Evolutionary conservation across 2,329 filamentous ascomycete genomes (phyloP).

Genomic region (Ophiobolus disseminans): DNA sequence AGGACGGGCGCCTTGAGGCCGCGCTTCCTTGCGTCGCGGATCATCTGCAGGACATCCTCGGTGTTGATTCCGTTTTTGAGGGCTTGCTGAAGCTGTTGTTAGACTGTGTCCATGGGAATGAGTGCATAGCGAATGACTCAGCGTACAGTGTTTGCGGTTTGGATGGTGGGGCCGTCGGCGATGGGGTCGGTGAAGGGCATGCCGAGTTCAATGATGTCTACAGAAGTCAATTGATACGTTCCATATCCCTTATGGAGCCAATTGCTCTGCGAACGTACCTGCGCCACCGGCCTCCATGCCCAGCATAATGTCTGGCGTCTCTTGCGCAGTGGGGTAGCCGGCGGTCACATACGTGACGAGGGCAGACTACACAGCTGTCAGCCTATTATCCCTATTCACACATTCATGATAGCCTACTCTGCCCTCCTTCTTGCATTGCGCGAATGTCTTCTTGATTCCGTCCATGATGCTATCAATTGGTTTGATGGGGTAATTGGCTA

Average conservation of each 20-base stretch:
- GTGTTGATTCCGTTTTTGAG: slow-evolving; percentile 89
- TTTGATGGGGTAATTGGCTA: not conserved
- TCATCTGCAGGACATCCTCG: slow-evolving; percentile 78
- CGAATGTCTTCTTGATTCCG: slow-evolving; percentile 58
- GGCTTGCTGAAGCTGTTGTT: slow-evolving; percentile 61
- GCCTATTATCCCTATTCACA: not conserved
- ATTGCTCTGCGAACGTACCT: slow-evolving; percentile 60
- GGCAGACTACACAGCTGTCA: slow-evolving; percentile 65
- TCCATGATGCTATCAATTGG: slow-evolving; percentile 49
- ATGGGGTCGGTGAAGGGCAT: slow-evolving; percentile 98
- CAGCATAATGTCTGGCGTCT: slow-evolving; percentile 83
- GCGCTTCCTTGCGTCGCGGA: slow-evolving; percentile 76
- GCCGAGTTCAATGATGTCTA: slow-evolving; percentile 94
- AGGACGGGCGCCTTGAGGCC: slow-evolving; percentile 84
- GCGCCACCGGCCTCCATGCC: slow-evolving; percentile 92
- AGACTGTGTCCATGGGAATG: slow-evolving; percentile 15
- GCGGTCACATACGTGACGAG: slow-evolving; percentile 97
- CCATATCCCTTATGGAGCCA: not conserved
- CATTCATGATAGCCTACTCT: slow-evolving; percentile 40
- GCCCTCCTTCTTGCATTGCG: slow-evolving; percentile 58
- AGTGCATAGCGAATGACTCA: slow-evolving; percentile 32
- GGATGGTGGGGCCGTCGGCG: slow-evolving; percentile 95
- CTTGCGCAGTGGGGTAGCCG: slow-evolving; percentile 82
- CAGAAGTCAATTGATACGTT: slow-evolving; percentile 21
- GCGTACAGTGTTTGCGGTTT: slow-evolving; percentile 85